Conservation (phyloP, 108 stramenopile genomes). For the Nitzschia palea region DNA sequence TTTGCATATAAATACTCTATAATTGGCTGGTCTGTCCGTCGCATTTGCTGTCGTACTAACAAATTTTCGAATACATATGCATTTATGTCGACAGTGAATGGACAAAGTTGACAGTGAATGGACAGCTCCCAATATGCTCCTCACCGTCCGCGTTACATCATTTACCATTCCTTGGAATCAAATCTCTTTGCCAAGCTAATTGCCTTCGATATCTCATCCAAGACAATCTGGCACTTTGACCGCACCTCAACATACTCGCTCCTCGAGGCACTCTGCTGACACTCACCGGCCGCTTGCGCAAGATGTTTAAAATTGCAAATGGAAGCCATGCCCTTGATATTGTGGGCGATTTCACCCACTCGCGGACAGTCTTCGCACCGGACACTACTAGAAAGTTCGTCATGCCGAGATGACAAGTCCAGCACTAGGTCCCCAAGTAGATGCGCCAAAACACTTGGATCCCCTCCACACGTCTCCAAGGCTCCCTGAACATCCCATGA, state of each 20-base stretch:
- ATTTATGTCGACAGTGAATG: no score
- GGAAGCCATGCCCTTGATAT: slow-evolving; percentile 5
- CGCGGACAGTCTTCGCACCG: not conserved
- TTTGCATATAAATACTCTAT: no score
- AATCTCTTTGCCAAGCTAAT: not conserved
- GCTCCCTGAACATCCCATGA: not conserved
- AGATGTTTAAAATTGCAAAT: slow-evolving; percentile 11
- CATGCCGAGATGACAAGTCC: not conserved
- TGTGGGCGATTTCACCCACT: slow-evolving; percentile 9
- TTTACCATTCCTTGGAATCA: not conserved
- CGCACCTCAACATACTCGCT: slow-evolving; percentile 7
- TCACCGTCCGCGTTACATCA: no score
- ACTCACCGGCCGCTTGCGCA: not conserved
- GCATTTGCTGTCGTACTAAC: no score
- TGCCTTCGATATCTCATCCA: slow-evolving; percentile 8
- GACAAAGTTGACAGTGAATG: no score
- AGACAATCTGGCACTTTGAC: not conserved
- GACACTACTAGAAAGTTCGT: not conserved
- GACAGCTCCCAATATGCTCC: no score
- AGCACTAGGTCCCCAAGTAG: not conserved
- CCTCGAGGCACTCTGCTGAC: not conserved
- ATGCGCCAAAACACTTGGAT: not conserved
- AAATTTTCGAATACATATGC: no score
- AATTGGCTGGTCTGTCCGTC: no score
- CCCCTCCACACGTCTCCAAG: not conserved